These are phyloP conservation scores for Triglochin maritima DNA, from an alignment of 106 monocot genomes.

Conservation along the genomic window DNA sequence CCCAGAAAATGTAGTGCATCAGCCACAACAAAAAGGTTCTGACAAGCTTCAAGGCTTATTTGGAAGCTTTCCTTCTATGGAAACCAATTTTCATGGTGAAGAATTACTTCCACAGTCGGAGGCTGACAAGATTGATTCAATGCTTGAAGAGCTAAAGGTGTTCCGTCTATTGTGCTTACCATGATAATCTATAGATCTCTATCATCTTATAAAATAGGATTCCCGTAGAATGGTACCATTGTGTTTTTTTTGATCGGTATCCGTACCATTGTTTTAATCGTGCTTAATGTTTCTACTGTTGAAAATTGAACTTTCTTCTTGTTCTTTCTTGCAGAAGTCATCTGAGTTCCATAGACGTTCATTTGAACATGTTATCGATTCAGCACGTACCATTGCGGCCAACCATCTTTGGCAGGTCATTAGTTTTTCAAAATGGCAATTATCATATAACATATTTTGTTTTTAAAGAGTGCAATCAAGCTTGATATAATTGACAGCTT, in stretches of 20 bases:
- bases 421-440: background rate
- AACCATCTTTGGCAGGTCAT: slow-evolving; percentile 99
- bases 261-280: no score
- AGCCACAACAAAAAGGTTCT: slow-evolving; percentile 29
- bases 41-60: slow-evolving; percentile 29
- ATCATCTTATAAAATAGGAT: background rate
- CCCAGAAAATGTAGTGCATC: slow-evolving; percentile 41
- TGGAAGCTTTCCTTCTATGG: slow-evolving; percentile 27
- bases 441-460: background rate
- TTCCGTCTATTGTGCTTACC: background rate
- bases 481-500: slow-evolving; percentile 36
- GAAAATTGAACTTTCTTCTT: background rate
- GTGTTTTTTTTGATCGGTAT: no score
- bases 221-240: no score
- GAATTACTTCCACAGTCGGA: slow-evolving; percentile 85
- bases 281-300: background rate
- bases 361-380: slow-evolving; percentile 74
- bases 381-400: slow-evolving; percentile 82
- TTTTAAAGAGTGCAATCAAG: background rate
- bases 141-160: slow-evolving; percentile 94
- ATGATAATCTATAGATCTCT: background rate
- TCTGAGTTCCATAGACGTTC: slow-evolving; percentile 80
- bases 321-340: slow-evolving; percentile 46
- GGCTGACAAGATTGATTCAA: slow-evolving; percentile 76
- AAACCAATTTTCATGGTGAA: slow-evolving; percentile 23